Conservation (phyloP, 257 asterid genomes). For the Ehretia macrophylla region DNA sequence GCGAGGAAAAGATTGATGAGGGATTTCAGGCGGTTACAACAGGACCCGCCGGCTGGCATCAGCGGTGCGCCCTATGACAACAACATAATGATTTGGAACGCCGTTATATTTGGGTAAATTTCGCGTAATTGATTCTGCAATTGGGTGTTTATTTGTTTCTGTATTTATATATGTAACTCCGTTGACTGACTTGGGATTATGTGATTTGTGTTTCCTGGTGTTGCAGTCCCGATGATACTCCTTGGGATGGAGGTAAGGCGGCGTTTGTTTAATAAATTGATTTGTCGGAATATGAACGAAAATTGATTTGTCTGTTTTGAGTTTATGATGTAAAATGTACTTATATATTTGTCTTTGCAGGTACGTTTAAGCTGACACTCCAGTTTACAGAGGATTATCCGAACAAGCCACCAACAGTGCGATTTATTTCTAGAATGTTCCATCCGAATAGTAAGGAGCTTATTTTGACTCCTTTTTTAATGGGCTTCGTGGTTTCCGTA, state of each 20-base stretch:
- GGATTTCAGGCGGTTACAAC: constrained; percentile 91
- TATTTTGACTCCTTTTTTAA: not conserved
- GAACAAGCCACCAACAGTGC: constrained; percentile 90
- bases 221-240: constrained; percentile 92
- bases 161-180: not conserved
- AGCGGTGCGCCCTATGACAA: constrained; percentile 93
- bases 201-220: not conserved
- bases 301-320: constrained; percentile 6
- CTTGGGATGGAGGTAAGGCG: constrained; percentile 96
- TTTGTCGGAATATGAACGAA: not conserved
- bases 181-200: not conserved
- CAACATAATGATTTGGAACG: constrained; percentile 93
- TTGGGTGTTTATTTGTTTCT: not conserved
- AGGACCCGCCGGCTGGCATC: constrained; percentile 94
- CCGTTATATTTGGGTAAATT: constrained; percentile 82
- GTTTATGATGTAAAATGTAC: constrained; percentile 2
- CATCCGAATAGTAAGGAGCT: constrained; percentile 90
- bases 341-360: constrained; percentile 24
- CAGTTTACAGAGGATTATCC: constrained; percentile 93
- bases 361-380: constrained; percentile 90
- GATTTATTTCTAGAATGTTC: constrained; percentile 92
- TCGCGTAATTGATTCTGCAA: too few species aligned
- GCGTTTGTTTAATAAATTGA: not conserved
- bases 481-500: not conserved
- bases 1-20: constrained; percentile 91